Conservation (phyloP, 1,284 basidiomycete species). For the Fomitopsis palustris region DNA sequence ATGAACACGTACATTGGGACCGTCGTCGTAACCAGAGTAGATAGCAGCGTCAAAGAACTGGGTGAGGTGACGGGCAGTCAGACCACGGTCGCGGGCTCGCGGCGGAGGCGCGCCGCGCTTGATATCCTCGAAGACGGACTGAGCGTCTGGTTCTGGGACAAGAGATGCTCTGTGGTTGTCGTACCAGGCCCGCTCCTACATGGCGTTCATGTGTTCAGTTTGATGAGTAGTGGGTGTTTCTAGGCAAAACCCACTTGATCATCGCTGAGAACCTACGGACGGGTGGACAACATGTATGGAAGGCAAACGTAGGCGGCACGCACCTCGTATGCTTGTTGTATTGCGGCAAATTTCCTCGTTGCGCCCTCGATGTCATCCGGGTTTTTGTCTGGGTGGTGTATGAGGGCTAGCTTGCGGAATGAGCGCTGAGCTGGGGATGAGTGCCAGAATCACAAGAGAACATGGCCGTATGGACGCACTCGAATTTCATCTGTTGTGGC, state of each 20-base stretch:
- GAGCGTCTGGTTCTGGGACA: slow-evolving; percentile 77
- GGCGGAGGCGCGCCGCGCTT: slow-evolving; percentile 66
- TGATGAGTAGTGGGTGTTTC: slow-evolving; percentile 7
- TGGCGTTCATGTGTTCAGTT: slow-evolving; percentile 16
- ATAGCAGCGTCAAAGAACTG: slow-evolving; percentile 82
- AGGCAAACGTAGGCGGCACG: slow-evolving; percentile 4
- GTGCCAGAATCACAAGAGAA: too few species aligned
- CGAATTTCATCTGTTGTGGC: slow-evolving; percentile 88
- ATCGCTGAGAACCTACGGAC: slow-evolving; percentile 76
- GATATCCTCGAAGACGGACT: slow-evolving; percentile 84
- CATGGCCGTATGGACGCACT: too few species aligned
- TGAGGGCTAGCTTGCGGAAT: slow-evolving; percentile 78
- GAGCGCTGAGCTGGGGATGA: slow-evolving; percentile 54
- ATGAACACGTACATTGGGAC: slow-evolving; percentile 53
- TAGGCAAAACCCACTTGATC: slow-evolving; percentile 66
- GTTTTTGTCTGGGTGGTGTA: slow-evolving; percentile 92
- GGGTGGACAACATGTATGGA: background rate
- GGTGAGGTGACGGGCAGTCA: slow-evolving; percentile 79
- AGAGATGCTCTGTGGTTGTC: slow-evolving; percentile 92
- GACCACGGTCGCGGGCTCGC: slow-evolving; percentile 73
- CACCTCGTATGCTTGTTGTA: slow-evolving; percentile 96
- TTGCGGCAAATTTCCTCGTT: slow-evolving; percentile 81
- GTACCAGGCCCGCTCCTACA: slow-evolving; percentile 97
- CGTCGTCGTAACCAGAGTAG: slow-evolving; percentile 72
- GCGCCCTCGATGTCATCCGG: slow-evolving; percentile 80